Conservation (phyloP, 352 stramenopile species). For the Pythium aristosporum region DNA sequence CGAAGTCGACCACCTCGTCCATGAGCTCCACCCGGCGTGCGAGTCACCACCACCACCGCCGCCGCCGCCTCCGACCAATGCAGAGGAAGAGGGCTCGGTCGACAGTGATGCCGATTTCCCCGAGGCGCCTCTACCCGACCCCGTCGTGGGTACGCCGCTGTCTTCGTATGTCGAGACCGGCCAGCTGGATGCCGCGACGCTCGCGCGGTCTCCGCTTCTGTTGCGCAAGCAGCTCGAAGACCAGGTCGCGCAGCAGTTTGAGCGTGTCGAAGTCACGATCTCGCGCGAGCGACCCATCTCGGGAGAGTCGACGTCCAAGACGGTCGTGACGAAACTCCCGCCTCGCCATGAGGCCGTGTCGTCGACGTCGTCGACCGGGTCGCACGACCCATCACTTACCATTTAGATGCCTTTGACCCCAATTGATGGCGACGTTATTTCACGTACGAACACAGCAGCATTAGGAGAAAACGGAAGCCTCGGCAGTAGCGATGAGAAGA, state of each 20-base stretch:
- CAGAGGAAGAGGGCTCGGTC: constrained; percentile 30
- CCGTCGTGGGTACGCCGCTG: constrained; percentile 57
- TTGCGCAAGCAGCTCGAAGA: constrained; percentile 69
- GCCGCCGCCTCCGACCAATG: constrained; percentile 21
- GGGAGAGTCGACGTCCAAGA: constrained; percentile 1
- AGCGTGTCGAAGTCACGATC: constrained; percentile 80
- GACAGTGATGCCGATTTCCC: constrained; percentile 33
- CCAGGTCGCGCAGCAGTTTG: constrained; percentile 65
- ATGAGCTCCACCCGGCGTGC: constrained; percentile 56
- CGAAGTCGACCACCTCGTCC: constrained; percentile 77
- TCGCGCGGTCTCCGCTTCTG: constrained; percentile 38
- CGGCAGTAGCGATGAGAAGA: neutral
- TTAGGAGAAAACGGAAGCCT: constrained; percentile 1
- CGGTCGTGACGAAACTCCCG: constrained; percentile 22
- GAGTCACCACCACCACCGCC: constrained; percentile 40
- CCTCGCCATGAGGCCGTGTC: constrained; percentile 26
- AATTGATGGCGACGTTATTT: neutral
- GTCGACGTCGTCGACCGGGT: constrained; percentile 19
- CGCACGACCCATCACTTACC: constrained; percentile 25
- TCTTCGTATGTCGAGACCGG: constrained; percentile 85
- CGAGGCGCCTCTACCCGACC: constrained; percentile 3
- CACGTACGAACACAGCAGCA: constrained; percentile 12
- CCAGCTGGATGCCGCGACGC: constrained; percentile 36
- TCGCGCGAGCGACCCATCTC: constrained; percentile 58
- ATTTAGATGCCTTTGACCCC: constrained; percentile 26